Base-by-base conservation (phyloP, 768 basidiomycete genomes). In the Termitomyces sp. region DNA sequence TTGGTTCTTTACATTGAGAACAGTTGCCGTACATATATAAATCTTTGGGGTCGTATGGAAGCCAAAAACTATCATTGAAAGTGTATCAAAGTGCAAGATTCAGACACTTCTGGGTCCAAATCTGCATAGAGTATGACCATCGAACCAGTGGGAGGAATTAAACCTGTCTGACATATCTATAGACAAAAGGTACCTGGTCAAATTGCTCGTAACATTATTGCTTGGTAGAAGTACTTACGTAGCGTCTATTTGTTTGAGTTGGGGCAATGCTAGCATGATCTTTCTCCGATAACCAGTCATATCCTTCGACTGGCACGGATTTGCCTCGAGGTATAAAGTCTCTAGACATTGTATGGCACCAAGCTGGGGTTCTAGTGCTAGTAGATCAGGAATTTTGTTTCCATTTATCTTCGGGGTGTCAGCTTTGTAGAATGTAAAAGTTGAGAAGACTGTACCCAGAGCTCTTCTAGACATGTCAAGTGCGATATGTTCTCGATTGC, bases 311-410 rank as follows among this genome's bases (percentile, higher is more conserved):
- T 99, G 95, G 65, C 94, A 91, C 3, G 97, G 97, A 70, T 99
- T 99, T 5, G 86, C 89, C 75, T 99, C 97, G 31, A 99, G 84
- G 71, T 99, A 99, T 7, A 99, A 80, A 1, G 97, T 99, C 70
- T 88, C 81, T 12, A 99, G 80, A 1, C 85, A 80, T 7, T 74
- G 53, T 36, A 92, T 78, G 12, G 81, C 76, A 60, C 75, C 72
- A 57, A 96, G 81, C 70, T 96, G 82, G 0, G 79, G 72, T 42
- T 91, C 89, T 6, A 98, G 76, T 3, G 83, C 79, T 8, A 75
- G 79, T 8, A 98, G 76, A 62, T 87, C 83, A 4, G 86, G 78
- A 47, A 99, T 90, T 68, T 87, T 78, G 75, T 99, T 99, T 64
- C 92, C 83, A 72, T 88, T 97, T 65, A 95, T 84, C 96, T 98